phyloP scores from a whole-genome alignment of 345 rosid genomes.

The Sisymbrium altissimum region DNA sequence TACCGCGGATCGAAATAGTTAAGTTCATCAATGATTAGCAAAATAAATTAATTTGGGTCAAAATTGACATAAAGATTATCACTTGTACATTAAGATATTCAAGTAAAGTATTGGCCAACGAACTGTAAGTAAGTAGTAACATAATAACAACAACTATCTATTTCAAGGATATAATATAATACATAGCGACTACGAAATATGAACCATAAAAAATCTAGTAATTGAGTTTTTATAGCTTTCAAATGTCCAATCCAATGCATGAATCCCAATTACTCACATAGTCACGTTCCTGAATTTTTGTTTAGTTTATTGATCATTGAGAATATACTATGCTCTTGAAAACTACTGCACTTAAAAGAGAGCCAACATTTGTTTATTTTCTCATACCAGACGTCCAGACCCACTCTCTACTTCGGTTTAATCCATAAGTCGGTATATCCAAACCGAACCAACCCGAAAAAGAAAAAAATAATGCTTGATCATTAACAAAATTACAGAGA shows the following conservation, averaged over 20 bases:
- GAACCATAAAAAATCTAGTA: neutral
- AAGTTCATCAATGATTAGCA: no score
- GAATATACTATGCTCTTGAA: neutral
- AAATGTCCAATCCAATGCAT: neutral
- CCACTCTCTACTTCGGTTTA: neutral
- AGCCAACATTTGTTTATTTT: neutral
- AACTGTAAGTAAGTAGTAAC: neutral
- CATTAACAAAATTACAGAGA: slow-evolving; percentile 33
- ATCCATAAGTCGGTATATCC: no score
- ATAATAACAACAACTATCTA: neutral
- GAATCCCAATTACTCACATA: neutral
- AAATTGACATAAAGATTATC: no score
- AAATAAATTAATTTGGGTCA: no score
- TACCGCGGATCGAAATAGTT: no score
- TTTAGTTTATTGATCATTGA: neutral
- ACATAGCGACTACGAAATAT: neutral
- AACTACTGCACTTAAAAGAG: neutral
- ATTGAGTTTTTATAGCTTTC: neutral
- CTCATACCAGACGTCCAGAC: neutral
- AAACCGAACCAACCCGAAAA: slow-evolving; percentile 5
- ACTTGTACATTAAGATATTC: no score
- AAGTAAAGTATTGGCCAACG: no score
- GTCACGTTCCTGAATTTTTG: neutral
- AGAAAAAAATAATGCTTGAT: neutral
- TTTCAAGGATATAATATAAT: neutral